Conservation (phyloP, 345 rosid genomes). For the Odontarrhena argentea region DNA sequence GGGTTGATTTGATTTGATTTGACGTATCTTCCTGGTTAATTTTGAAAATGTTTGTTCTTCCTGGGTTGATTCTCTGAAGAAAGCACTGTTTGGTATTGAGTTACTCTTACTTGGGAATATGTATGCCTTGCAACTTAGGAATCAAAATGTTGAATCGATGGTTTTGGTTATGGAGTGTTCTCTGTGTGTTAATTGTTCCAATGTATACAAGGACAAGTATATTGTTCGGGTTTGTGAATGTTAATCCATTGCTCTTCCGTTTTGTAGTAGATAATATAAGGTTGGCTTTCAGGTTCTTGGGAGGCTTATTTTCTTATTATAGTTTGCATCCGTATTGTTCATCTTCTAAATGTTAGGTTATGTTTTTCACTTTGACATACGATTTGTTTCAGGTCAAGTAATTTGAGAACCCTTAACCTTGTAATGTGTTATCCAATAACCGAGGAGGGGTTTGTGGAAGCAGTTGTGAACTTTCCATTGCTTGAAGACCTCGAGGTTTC, state of each 20-base stretch:
- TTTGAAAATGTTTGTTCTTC: too few species aligned
- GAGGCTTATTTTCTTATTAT: background rate
- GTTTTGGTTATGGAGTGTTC: background rate
- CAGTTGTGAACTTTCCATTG: conserved; percentile 49
- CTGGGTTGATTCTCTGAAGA: background rate
- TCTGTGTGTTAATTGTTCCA: background rate
- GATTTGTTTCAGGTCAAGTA: conserved; percentile 48
- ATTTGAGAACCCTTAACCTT: conserved; percentile 52
- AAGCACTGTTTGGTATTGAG: background rate
- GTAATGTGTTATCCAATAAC: conserved; percentile 40
- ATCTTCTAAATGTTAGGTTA: background rate
- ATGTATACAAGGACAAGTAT: background rate
- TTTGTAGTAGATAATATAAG: background rate
- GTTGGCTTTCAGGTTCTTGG: conserved; percentile 11
- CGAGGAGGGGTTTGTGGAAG: conserved; percentile 47
- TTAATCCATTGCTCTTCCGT: background rate
- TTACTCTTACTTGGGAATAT: background rate
- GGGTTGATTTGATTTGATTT: background rate
- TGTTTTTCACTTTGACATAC: background rate
- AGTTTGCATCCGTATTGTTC: background rate
- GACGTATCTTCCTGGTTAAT: too few species aligned
- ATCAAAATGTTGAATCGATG: background rate
- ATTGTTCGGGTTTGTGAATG: background rate
- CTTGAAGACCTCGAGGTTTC: conserved; percentile 68
- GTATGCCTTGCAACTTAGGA: background rate